phyloP scores from a whole-genome alignment of 2,329 filamentous ascomycete genomes.

The Zymoseptoria pseudotritici region DNA sequence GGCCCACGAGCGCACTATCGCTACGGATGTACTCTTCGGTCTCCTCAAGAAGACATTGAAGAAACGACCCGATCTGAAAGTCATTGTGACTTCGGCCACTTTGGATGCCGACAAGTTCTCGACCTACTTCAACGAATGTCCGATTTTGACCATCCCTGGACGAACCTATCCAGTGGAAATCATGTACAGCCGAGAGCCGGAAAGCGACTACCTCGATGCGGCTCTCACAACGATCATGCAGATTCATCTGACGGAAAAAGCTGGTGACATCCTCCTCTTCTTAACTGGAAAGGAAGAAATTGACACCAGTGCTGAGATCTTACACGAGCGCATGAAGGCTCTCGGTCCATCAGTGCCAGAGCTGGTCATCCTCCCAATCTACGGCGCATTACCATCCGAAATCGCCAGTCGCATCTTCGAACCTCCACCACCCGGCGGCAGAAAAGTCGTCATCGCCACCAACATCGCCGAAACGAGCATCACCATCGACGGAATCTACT shows the following conservation, averaged over 20 bases:
- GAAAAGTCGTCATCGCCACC: conserved; percentile 89
- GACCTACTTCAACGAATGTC: conserved; percentile 88
- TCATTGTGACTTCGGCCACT: conserved; percentile 95
- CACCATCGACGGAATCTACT: conserved; percentile 98
- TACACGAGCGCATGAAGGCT: conserved; percentile 62
- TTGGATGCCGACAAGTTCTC: conserved; percentile 97
- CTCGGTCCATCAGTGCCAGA: conserved; percentile 58
- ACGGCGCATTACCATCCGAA: conserved; percentile 75
- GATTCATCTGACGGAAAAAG: conserved; percentile 86
- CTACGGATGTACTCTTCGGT: conserved; percentile 91
- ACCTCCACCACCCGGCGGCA: conserved; percentile 73
- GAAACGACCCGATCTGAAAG: conserved; percentile 75
- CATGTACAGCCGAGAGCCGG: conserved; percentile 89
- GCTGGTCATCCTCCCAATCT: conserved; percentile 86
- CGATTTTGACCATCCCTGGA: conserved; percentile 93
- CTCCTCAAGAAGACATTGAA: conserved; percentile 89
- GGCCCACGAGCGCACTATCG: conserved; percentile 92
- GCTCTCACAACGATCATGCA: conserved; percentile 97
- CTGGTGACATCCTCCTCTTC: conserved; percentile 93
- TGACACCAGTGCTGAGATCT: conserved; percentile 90
- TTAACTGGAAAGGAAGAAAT: conserved; percentile 97
- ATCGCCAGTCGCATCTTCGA: conserved; percentile 62
- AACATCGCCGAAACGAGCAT: conserved; percentile 97
- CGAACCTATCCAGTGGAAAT: conserved; percentile 93
- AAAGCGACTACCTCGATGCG: conserved; percentile 90